Conservation (phyloP, 345 rosid species). For the Trapa incisa region DNA sequence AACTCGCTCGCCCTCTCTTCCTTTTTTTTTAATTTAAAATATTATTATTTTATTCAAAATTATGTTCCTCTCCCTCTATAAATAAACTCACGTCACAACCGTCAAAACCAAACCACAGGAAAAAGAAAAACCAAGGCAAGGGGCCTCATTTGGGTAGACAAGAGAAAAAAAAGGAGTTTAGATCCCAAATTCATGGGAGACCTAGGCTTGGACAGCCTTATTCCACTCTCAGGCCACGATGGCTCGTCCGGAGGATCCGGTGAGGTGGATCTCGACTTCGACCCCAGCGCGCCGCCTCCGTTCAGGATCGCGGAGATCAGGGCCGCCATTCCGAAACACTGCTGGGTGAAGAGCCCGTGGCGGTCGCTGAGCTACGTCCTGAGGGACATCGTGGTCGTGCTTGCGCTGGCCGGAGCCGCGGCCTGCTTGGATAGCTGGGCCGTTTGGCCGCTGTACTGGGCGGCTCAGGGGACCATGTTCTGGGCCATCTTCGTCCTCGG, state of each 20-base stretch:
- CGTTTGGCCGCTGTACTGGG: constrained; percentile 85
- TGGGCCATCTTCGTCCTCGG: constrained; percentile 96
- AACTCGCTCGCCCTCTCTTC: no score
- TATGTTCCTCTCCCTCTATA: no score
- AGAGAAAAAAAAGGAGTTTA: no score
- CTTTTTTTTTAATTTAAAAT: no score
- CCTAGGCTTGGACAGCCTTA: background rate
- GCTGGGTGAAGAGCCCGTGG: constrained; percentile 77
- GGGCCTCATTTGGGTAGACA: no score
- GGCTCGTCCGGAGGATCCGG: background rate
- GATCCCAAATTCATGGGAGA: background rate
- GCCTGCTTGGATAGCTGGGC: constrained; percentile 44
- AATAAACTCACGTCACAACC: no score
- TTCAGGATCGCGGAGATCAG: constrained; percentile 55
- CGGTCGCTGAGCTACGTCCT: constrained; percentile 62
- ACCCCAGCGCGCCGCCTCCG: constrained; percentile 44
- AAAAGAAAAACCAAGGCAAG: no score
- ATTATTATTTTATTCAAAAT: no score
- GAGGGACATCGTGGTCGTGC: constrained; percentile 47
- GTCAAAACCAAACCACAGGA: no score
- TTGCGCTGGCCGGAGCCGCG: constrained; percentile 56
- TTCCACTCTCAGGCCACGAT: background rate
- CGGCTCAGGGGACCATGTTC: constrained; percentile 82
- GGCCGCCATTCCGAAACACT: constrained; percentile 75
- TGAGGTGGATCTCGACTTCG: constrained; percentile 8